Percentiles rank a stretch among this genome's conserved stretches.
Evolutionary conservation across 352 stramenopile genomes (phyloP).

Genomic region (Elongisporangium prolatum): DNA sequence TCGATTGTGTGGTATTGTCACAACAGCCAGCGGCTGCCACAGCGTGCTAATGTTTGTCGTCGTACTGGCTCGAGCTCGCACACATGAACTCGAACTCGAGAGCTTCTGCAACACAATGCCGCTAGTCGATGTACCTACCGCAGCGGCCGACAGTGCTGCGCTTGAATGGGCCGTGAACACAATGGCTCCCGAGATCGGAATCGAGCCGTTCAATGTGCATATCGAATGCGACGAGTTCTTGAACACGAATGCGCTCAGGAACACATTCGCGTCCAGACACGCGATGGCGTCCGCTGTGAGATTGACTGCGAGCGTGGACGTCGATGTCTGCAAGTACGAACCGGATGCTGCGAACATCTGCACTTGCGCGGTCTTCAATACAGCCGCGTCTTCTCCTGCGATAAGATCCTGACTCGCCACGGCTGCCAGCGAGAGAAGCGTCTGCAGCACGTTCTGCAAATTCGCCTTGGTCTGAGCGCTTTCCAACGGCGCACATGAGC

Average conservation of each 20-base stretch:
- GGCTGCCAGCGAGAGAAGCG: constrained; percentile 45
- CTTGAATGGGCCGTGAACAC: constrained; percentile 46
- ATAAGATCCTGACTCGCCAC: constrained; percentile 50
- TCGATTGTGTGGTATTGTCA: constrained; percentile 47
- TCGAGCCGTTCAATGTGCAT: constrained; percentile 35
- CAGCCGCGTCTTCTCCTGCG: constrained; percentile 24
- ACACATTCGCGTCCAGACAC: constrained; percentile 45
- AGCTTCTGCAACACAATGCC: constrained; percentile 27
- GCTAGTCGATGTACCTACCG: constrained; percentile 6
- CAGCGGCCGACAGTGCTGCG: constrained; percentile 16
- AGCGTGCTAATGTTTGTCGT: constrained; percentile 5
- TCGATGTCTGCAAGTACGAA: constrained; percentile 8
- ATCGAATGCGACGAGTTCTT: constrained; percentile 25
- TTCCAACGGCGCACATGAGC: constrained; percentile 7
- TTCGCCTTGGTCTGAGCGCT: constrained; percentile 11
- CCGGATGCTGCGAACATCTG: constrained; percentile 31
- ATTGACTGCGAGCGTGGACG: constrained; percentile 21
- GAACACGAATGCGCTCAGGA: constrained; percentile 45
- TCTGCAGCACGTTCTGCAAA: constrained; percentile 30
- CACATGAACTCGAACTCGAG: constrained; percentile 28
- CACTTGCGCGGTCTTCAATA: constrained; percentile 25
- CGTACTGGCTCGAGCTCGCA: constrained; percentile 13
- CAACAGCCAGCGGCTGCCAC: constrained; percentile 35
- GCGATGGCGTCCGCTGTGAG: constrained; percentile 35
- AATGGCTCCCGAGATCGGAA: constrained; percentile 32